Evolutionary conservation across 129 eudicot genomes (phyloP).

Genomic region (Ambrosia artemisiifolia): DNA sequence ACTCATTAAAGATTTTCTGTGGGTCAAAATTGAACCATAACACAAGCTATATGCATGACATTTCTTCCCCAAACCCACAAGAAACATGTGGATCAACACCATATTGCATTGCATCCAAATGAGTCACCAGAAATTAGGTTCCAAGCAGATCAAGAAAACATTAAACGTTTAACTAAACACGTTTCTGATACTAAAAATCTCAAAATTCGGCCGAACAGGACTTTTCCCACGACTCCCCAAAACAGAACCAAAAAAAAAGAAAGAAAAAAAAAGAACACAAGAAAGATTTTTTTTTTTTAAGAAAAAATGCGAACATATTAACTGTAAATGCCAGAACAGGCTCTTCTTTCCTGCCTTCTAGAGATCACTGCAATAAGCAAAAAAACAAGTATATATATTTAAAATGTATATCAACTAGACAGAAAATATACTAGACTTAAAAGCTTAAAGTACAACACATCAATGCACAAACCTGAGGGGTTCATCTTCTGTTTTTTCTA

Average conservation of each 20-base stretch:
- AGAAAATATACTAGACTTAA: not conserved
- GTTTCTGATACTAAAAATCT: constrained; percentile 13
- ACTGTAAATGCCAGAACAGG: constrained; percentile 36
- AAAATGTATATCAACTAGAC: not conserved
- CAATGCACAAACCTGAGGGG: constrained; percentile 45
- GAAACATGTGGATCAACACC: constrained; percentile 20
- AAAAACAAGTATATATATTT: not conserved
- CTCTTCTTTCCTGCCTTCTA: constrained; percentile 35
- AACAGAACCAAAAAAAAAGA: too few species aligned
- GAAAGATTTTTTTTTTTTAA: constrained; percentile 10
- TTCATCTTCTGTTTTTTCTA: constrained; percentile 47
- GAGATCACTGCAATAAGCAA: constrained; percentile 50
- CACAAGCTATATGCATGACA: constrained; percentile 19
- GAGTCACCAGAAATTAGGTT: constrained; percentile 23
- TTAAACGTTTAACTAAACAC: not conserved
- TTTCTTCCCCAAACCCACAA: constrained; percentile 22
- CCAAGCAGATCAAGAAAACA: constrained; percentile 11
- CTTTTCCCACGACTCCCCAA: constrained; percentile 27
- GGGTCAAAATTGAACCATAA: not conserved
- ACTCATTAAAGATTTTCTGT: not conserved
- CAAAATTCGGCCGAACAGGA: constrained; percentile 19
- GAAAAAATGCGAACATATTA: not conserved
- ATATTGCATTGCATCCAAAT: constrained; percentile 27
- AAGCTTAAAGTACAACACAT: not conserved
- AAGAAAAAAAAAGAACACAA: not conserved